Conservation (phyloP, 2,329 filamentous ascomycete species). For the Fusarium nisikadoi region DNA sequence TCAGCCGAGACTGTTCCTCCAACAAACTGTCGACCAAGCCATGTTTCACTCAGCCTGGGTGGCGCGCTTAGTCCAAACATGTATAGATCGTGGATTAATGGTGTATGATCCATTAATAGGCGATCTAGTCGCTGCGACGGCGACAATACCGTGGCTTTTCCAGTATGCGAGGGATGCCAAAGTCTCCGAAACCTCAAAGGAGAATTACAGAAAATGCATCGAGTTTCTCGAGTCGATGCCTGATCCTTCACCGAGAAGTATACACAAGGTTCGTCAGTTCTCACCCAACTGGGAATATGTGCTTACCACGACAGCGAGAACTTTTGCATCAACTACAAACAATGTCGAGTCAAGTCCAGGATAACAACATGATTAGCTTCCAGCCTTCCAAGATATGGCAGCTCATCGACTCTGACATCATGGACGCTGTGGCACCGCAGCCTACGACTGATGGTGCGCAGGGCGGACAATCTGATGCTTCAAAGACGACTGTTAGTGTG, state of each 20-base stretch:
- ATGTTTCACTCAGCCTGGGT: conserved; percentile 42
- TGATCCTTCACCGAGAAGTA: conserved; percentile 17
- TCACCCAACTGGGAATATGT: accelerated
- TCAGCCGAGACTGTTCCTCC: conserved; percentile 30
- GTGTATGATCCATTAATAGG: conserved; percentile 36
- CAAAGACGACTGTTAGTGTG: conserved; percentile 23
- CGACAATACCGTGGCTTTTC: conserved; percentile 40
- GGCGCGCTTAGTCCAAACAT: conserved; percentile 32
- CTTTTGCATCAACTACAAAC: conserved; percentile 24
- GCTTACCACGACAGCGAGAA: conserved; percentile 5
- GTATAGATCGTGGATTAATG: conserved; percentile 30
- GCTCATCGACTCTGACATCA: conserved; percentile 27
- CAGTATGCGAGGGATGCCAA: conserved; percentile 36
- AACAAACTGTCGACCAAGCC: conserved; percentile 39
- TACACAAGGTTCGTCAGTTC: conserved; percentile 14
- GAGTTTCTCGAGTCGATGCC: conserved; percentile 31
- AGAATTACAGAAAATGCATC: conserved; percentile 31
- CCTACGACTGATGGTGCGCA: not conserved
- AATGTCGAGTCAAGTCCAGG: conserved; percentile 31
- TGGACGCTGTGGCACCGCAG: conserved; percentile 26
- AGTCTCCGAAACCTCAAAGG: conserved; percentile 25
- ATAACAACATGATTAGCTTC: conserved; percentile 37
- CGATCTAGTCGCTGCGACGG: conserved; percentile 35
- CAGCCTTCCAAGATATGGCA: conserved; percentile 34
- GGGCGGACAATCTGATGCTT: conserved; percentile 12